phyloP scores from a whole-genome alignment of 768 basidiomycete species.

The Sutorius australiensis region DNA sequence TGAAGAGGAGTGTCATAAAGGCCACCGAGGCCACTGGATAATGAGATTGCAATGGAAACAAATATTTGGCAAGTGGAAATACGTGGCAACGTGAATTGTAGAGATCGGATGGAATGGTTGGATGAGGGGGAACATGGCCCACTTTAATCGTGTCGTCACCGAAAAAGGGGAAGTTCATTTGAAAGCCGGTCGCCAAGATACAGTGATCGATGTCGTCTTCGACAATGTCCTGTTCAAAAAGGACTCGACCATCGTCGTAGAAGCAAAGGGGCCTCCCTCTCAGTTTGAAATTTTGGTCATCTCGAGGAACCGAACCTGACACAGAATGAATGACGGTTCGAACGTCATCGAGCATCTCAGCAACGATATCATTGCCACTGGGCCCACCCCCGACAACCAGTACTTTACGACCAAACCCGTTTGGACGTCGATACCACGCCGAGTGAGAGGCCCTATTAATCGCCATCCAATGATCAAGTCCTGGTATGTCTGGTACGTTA shows the following conservation, averaged over 20 bases:
- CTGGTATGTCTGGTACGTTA: conserved; percentile 56
- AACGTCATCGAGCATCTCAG: conserved; percentile 49
- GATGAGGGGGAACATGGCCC: conserved; percentile 40
- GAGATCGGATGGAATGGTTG: conserved; percentile 48
- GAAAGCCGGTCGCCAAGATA: conserved; percentile 76
- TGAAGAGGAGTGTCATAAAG: conserved; percentile 59
- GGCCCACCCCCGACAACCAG: conserved; percentile 55
- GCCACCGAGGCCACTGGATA: conserved; percentile 52
- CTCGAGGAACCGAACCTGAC: conserved; percentile 32
- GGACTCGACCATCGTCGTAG: conserved; percentile 41
- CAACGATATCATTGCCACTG: conserved; percentile 64
- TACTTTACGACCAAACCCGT: conserved; percentile 35
- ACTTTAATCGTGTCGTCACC: conserved; percentile 32
- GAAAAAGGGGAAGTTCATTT: conserved; percentile 63
- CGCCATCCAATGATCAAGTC: conserved; percentile 55
- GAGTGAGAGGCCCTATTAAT: conserved; percentile 58
- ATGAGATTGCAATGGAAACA: conserved; percentile 56
- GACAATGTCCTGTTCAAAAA: conserved; percentile 55
- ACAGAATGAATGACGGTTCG: conserved; percentile 55
- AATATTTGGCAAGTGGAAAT: conserved; percentile 66
- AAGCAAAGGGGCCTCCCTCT: conserved; percentile 45
- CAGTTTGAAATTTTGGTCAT: conserved; percentile 35
- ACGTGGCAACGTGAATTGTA: conserved; percentile 64
- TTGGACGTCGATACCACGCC: conserved; percentile 60
- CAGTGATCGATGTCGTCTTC: conserved; percentile 57